phyloP scores from a whole-genome alignment of 805 yeast genomes.

The Myxozyma nipponensis region DNA sequence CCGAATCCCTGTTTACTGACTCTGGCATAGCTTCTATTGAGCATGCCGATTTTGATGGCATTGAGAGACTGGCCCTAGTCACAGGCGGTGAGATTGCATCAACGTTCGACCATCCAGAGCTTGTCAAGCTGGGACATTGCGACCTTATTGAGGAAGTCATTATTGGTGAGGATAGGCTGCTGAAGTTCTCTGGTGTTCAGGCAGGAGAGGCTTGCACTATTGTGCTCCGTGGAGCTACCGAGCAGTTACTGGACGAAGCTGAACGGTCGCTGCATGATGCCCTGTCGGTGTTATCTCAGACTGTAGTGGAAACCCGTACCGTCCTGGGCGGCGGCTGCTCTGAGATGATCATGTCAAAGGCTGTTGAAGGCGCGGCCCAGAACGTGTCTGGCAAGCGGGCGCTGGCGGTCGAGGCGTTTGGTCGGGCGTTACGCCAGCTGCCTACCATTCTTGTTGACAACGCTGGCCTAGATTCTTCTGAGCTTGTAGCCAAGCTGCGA shows the following conservation, averaged over 20 bases:
- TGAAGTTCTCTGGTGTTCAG: conserved; percentile 91
- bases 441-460: conserved; percentile 96
- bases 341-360: conserved; percentile 94
- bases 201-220: conserved; percentile 96
- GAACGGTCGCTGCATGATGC: conserved; percentile 98
- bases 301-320: conserved; percentile 87
- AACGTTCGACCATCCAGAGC: conserved; percentile 88
- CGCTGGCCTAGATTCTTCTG: conserved; percentile 94
- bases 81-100: conserved; percentile 98
- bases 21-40: conserved; percentile 85
- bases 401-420: conserved; percentile 91
- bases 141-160: conserved; percentile 84
- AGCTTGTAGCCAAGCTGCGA: conserved; percentile 83
- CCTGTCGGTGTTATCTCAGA: conserved; percentile 88
- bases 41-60: conserved; percentile 98
- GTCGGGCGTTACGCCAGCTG: conserved; percentile 86
- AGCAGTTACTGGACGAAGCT: conserved; percentile 92
- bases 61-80: conserved; percentile 91
- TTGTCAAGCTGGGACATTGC: conserved; percentile 82
- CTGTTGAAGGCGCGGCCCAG: conserved; percentile 89
- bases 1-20: conserved; percentile 91
- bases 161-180: conserved; percentile 88
- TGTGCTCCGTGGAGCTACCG: conserved; percentile 95
- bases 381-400: conserved; percentile 91
- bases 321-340: conserved; percentile 94